Evolutionary conservation across 345 rosid genomes (phyloP), one percentile per base, ranked within the genome.

Genomic region (Aquilaria sinensis): DNA sequence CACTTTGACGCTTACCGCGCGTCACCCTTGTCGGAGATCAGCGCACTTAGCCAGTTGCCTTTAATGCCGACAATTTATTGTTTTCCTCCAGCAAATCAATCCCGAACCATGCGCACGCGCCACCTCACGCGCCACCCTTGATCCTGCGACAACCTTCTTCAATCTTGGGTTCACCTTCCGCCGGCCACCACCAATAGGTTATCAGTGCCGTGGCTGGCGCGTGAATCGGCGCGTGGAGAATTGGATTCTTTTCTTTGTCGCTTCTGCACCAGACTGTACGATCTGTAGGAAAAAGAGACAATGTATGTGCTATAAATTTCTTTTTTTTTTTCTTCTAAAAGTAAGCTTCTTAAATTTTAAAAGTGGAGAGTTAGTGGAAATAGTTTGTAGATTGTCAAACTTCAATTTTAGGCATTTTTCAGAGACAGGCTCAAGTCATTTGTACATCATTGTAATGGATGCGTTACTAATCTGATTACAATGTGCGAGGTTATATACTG

Each of bases 1-100:
- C 74, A 31, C 11, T 67, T 71, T 80, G 79, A 74, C 79, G 75
- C 67, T 47, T 51, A 67, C 9, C 45, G 73, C 79, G 73, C 77
- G 79, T 74, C 84, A 74, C 70, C 47, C 33, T n/a, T 67, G 75
- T 74, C 71, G 73, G 75, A 64, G 47, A n/a, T 46, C 11, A 67
- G 47, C 74, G 51, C 72, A 71, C 73, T 74, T 72, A 67, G 67
- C 47, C 50, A 70, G 68, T 66, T 66, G 74, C 74, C 61, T 63
- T 69, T 55, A 71, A 71, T 71, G 77, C 76, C 77, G 72, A 66
- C 75, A 71, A 58, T 65, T 62, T 61, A 56, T 61, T 71, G 65
- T 49, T 70, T 60, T 56, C 62, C 67, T 69, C 77, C 77, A 64
- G 61, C 60, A 48, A 11, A 34, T 47, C 29, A 6, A 9, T 31